phyloP scores from a whole-genome alignment of 352 stramenopile genomes.

The Proteromonas lacertae region DNA sequence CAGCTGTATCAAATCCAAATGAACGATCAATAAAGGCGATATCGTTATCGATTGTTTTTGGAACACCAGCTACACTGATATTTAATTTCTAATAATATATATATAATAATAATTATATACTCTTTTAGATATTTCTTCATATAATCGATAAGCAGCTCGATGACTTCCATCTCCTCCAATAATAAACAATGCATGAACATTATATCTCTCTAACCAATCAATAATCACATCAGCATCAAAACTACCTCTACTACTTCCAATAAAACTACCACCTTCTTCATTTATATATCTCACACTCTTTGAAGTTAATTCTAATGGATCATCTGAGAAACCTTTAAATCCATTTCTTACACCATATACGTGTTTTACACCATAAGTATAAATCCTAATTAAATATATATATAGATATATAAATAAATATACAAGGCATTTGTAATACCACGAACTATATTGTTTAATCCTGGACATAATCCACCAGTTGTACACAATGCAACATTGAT shows the following conservation, averaged over 20 bases:
- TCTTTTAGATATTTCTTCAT: constrained; percentile 9
- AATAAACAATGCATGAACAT: constrained; percentile 70
- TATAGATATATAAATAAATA: too few relatives aligned
- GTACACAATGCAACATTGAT: constrained; percentile 49
- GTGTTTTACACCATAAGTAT: too few relatives aligned
- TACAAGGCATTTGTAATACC: constrained; percentile 67
- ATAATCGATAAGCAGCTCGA: constrained; percentile 44
- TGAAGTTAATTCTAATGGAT: too few relatives aligned
- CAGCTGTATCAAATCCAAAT: constrained; percentile 82
- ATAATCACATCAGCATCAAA: constrained; percentile 88
- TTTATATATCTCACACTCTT: too few relatives aligned
- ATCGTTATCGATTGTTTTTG: constrained; percentile 98
- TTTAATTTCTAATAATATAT: constrained; percentile 23
- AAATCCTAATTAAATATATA: too few relatives aligned
- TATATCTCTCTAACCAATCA: constrained; percentile 37
- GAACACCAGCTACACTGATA: constrained; percentile 68
- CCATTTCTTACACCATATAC: too few relatives aligned
- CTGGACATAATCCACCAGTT: constrained; percentile 63
- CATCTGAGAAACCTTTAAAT: too few relatives aligned
- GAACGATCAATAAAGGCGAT: constrained; percentile 83
- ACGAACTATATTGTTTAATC: constrained; percentile 89
- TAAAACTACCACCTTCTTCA: constrained; percentile 63
- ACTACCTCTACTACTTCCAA: constrained; percentile 59
- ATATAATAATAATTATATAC: constrained; percentile 1
- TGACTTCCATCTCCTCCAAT: constrained; percentile 90